Evolutionary conservation across 495 filamentous ascomycete species (phyloP).

Genomic region (Penicillium mononematosum): DNA sequence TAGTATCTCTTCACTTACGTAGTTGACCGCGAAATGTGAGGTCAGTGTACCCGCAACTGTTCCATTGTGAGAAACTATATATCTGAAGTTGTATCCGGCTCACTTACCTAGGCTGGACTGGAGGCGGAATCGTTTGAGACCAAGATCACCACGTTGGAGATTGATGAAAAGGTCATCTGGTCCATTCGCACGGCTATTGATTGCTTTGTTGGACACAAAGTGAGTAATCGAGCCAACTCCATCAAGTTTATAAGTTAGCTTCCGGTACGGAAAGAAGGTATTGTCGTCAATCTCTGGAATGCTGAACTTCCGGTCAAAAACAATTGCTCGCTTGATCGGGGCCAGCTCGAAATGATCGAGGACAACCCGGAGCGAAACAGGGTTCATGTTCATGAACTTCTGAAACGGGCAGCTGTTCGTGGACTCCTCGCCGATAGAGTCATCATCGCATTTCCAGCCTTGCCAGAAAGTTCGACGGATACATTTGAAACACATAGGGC

Average conservation of each 20-base stretch:
- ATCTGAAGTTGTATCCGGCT: not conserved
- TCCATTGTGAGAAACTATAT: not conserved
- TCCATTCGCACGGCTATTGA: conserved; percentile 52
- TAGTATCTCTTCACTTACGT: conserved; percentile 47
- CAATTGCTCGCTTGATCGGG: conserved; percentile 27
- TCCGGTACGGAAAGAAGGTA: conserved; percentile 25
- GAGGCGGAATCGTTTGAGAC: conserved; percentile 56
- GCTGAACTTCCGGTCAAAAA: conserved; percentile 14
- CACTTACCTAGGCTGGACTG: conserved; percentile 40
- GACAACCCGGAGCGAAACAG: conserved; percentile 38
- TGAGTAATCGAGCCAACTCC: conserved; percentile 60
- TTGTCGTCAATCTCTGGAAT: conserved; percentile 22
- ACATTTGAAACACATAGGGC: conserved; percentile 66
- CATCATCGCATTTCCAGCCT: conserved; percentile 58
- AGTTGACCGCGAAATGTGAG: conserved; percentile 70
- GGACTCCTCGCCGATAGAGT: not conserved
- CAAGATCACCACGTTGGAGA: conserved; percentile 59
- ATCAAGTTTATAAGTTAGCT: conserved; percentile 36
- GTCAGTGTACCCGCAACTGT: conserved; percentile 52
- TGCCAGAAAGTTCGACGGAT: conserved; percentile 61
- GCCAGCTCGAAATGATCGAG: conserved; percentile 31
- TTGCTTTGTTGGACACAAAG: conserved; percentile 52
- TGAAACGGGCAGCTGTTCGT: conserved; percentile 24
- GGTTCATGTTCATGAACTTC: conserved; percentile 10
- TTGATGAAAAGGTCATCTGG: conserved; percentile 62